Evolutionary conservation across 352 stramenopile genomes (phyloP).

Genomic region (Hyphochytrium catenoides): DNA sequence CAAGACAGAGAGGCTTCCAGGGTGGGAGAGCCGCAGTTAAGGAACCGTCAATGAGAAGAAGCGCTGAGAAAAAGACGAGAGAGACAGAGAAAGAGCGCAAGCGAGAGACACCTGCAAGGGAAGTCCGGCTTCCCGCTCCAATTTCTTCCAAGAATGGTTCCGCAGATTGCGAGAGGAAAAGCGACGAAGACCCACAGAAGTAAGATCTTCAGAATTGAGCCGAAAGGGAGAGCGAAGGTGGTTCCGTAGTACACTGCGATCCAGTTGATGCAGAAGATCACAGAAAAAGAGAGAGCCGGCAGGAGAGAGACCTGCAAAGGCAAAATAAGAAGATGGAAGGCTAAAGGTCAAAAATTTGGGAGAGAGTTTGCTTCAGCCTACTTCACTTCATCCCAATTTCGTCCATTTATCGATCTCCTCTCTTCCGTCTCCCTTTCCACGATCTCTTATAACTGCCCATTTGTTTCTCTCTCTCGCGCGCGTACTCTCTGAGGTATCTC

Average conservation of each 20-base stretch:
- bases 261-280: slow-evolving; percentile 66
- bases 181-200: slow-evolving; percentile 93
- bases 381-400: too few relatives aligned
- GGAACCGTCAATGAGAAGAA: too few relatives aligned
- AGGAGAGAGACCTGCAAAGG: slow-evolving; percentile 39
- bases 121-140: slow-evolving; percentile 58
- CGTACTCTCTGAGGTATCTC: too few relatives aligned
- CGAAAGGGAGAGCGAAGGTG: slow-evolving; percentile 56
- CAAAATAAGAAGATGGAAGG: too few relatives aligned
- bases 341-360: too few relatives aligned
- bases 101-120: slow-evolving; percentile 19
- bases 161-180: slow-evolving; percentile 80
- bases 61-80: slow-evolving; percentile 51
- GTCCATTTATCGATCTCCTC: too few relatives aligned
- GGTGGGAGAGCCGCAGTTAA: too few relatives aligned
- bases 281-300: slow-evolving; percentile 42
- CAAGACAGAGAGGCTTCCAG: slow-evolving; percentile 35
- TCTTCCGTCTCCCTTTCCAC: too few relatives aligned
- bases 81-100: slow-evolving; percentile 5
- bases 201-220: slow-evolving; percentile 68
- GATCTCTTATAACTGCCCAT: too few relatives aligned
- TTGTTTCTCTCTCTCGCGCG: too few relatives aligned
- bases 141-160: slow-evolving; percentile 88
- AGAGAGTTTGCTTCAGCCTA: too few relatives aligned
- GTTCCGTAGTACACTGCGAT: slow-evolving; percentile 48